Evolutionary conservation across 306 rosid species (phyloP), one percentile per base, ranked within the genome.

Genomic region (Corylus avellana): DNA sequence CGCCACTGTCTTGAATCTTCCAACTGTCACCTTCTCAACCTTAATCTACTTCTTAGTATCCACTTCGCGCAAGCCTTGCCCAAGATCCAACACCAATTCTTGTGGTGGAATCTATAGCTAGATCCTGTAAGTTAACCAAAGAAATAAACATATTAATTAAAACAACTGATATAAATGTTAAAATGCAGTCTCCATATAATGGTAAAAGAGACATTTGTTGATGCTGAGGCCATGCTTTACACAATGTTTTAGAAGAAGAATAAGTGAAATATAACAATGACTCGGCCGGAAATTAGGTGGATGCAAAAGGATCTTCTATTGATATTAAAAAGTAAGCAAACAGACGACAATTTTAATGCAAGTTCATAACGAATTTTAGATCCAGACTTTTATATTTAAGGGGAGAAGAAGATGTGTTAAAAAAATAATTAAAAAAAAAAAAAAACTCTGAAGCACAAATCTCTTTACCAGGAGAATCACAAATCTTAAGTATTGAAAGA

Each of bases 51-150:
- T 94, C 78, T 94, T 94, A 59, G 92, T 92, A 75, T 94, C 98
- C 27, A 94, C 98, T 82, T 92, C 98, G 14, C 96, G 92, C 80
- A 94, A 74, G 70, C 98, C 98, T 80, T 89, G 92, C 81, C 98
- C 97, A 81, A 92, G 88, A 74, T 94, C 22, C 97, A 77, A 94
- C 97, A 61, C 97, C 97, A 5, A 92, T 94, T 69, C 87, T 92
- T 83, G 92, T 72, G 77, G 98, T 94, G 67, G 98, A 97, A 78
- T 92, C 98, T 83, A 94, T 91, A 46, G 98, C 98, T 76, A 94
- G 77, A 84, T 94, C 98, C 98, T 94, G 86, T 22, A 77, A 53
- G 68, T 62, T 42, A 75, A 80, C 48, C 77, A 77, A 51, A 77
- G 27, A 63, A 22, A 22, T 22, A 58, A 83, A 70, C 20, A 74